Evolutionary conservation across 805 yeast species (phyloP), one percentile per base, ranked within the genome.

Genomic region (Saturnispora gosingensis): DNA sequence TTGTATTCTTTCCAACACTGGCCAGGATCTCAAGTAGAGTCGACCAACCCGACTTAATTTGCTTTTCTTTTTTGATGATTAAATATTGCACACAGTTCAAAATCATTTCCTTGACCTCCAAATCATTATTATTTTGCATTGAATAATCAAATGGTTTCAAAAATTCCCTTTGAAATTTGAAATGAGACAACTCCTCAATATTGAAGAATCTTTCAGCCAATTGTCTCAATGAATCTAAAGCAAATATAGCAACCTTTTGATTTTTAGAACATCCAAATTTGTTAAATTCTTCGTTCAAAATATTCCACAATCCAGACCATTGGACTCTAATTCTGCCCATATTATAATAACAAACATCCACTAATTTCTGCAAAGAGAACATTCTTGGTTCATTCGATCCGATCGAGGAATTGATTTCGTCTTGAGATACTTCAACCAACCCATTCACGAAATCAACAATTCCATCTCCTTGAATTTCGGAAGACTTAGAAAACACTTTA

Each of bases 301-400:
- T 85, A 15, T 85, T 79, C 99, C 99, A 93, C 53, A 93, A 74
- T 50, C 88, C 91, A 5, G 96, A 81, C 97, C 99, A 93, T 68
- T 95, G 97, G 55, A 93, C 82, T 66, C 96, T 81, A 60, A 93
- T 90, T 72, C 99, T 85, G 48, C 82, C 82, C 97, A 93, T 93
- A 66, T 95, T 95, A 72, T 95, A 93, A 67, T 93, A 91, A 68
- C 97, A 91, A 43, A 93, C 95, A 68, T 95, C 99, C 49, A 93
- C 96, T 75, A 93, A 86, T 64, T 93, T 93, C 63, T 89, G 98
- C 56, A 93, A 71, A 0, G 98, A 87, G 64, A 88, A 95, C 69
- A 88, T 83, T 65, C 99, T 76, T 38, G 98, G 99, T 55, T 87
- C 81, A 6, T 77, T 73, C 43, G 90, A 82, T 61, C 81, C 81